phyloP scores from a whole-genome alignment of 2,329 filamentous ascomycete genomes.

The Monilinia vaccinii-corymbosi region DNA sequence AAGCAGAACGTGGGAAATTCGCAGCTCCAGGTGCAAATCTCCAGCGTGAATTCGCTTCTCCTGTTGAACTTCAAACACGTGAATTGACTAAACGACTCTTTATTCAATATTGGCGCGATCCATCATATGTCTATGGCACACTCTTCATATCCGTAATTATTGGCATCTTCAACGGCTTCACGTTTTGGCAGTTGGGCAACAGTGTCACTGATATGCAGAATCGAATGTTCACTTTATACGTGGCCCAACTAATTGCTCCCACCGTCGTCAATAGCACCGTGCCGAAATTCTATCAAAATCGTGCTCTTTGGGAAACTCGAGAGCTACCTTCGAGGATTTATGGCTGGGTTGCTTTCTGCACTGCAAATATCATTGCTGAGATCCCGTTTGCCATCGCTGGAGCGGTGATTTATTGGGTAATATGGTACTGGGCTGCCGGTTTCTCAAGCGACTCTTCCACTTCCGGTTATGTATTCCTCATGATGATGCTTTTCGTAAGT shows the following conservation, averaged over 20 bases:
- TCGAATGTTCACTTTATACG: slow-evolving; percentile 65
- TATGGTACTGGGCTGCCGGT: slow-evolving; percentile 72
- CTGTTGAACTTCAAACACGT: slow-evolving; percentile 51
- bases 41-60: slow-evolving; percentile 55
- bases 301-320: slow-evolving; percentile 62
- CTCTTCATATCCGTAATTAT: slow-evolving; percentile 63
- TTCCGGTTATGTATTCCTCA: slow-evolving; percentile 68
- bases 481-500: slow-evolving; percentile 58
- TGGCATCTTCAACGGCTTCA: slow-evolving; percentile 73
- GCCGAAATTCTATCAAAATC: slow-evolving; percentile 69
- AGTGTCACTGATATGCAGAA: slow-evolving; percentile 63
- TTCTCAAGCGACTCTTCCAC: slow-evolving; percentile 55
- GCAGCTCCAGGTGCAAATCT: slow-evolving; percentile 31
- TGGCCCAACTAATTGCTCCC: slow-evolving; percentile 54
- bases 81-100: slow-evolving; percentile 64
- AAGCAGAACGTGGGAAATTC: slow-evolving; percentile 29
- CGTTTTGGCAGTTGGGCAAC: slow-evolving; percentile 62
- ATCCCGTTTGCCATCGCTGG: slow-evolving; percentile 60
- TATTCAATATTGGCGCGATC: slow-evolving; percentile 65
- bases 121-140: slow-evolving; percentile 69
- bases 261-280: slow-evolving; percentile 65
- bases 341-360: slow-evolving; percentile 67
- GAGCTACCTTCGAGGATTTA: slow-evolving; percentile 70
- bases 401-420: slow-evolving; percentile 57
- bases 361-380: slow-evolving; percentile 63